Percentiles rank a stretch among this genome's conserved stretches.
Evolutionary conservation across 768 basidiomycete species (phyloP).

Genomic region (Trametes elegans): DNA sequence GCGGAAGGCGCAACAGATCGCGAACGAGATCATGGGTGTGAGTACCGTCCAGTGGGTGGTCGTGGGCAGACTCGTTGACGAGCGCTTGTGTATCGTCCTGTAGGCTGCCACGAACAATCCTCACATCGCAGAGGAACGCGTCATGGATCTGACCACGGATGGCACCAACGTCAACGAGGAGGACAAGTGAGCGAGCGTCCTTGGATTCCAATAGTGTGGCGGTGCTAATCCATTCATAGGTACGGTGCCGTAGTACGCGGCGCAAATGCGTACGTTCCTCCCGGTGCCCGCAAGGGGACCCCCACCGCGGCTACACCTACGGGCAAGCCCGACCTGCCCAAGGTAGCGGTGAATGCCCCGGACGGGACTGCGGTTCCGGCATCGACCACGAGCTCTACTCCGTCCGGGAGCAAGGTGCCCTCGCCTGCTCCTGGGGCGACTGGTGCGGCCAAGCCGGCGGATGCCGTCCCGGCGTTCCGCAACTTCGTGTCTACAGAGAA

Average conservation of each 20-base stretch:
- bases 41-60: constrained; percentile 27
- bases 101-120: constrained; percentile 69
- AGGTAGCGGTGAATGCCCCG: constrained; percentile 75
- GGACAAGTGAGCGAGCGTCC: constrained; percentile 69
- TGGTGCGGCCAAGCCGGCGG: constrained; percentile 40
- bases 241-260: constrained; percentile 91
- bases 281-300: constrained; percentile 67
- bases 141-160: constrained; percentile 51
- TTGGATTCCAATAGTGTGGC: constrained; percentile 20
- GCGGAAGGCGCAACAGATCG: constrained; percentile 81
- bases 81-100: neutral
- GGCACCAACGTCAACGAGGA: constrained; percentile 87
- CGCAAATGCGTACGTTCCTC: constrained; percentile 90
- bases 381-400: constrained; percentile 56
- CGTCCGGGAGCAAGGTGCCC: constrained; percentile 54
- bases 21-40: constrained; percentile 88
- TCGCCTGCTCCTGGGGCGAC: constrained; percentile 18
- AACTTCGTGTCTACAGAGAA: constrained; percentile 93
- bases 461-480: constrained; percentile 81
- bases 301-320: constrained; percentile 30
- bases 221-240: constrained; percentile 43
- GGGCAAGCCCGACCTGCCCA: constrained; percentile 55
- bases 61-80: constrained; percentile 1
- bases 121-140: constrained; percentile 90
- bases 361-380: constrained; percentile 59